These are phyloP conservation scores for Acmispon strigosus DNA, from an alignment of 306 rosid genomes.

Conservation along the genomic window DNA sequence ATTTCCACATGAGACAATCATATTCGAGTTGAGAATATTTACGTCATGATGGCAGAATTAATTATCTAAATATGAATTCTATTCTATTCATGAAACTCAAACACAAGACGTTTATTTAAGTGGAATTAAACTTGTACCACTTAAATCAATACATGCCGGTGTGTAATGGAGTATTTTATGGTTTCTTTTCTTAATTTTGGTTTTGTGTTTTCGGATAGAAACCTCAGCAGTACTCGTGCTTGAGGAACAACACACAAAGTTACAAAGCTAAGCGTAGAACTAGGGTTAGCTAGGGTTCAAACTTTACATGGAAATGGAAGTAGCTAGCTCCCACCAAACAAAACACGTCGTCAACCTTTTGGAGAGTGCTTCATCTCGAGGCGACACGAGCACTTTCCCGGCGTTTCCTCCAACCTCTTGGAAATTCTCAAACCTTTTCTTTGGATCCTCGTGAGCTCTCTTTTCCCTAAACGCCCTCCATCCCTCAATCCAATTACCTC, in stretches of 20 bases:
- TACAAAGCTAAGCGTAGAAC: conserved; percentile 26
- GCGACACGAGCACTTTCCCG: conserved; percentile 99
- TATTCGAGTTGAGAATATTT: no score
- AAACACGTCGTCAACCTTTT: conserved; percentile 33
- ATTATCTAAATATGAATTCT: no score
- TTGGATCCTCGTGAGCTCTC: conserved; percentile 54
- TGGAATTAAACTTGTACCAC: no score
- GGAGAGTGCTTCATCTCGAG: conserved; percentile 60
- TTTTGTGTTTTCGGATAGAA: neutral
- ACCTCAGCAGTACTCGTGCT: neutral
- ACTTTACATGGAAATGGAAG: neutral
- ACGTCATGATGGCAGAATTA: no score
- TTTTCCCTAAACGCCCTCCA: conserved; percentile 36
- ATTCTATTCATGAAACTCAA: no score
- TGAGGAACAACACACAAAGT: neutral
- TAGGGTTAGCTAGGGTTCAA: conserved; percentile 20
- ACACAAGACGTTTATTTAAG: no score
- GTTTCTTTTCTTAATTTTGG: neutral
- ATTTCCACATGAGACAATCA: no score
- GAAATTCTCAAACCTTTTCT: conserved; percentile 49
- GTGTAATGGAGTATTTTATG: neutral
- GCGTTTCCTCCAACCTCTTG: conserved; percentile 81
- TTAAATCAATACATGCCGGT: no score
- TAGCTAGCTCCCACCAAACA: conserved; percentile 21
- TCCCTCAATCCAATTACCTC: conserved; percentile 16